A percentile compares a stretch with the other conserved stretches of the same genome.
phyloP scores from a whole-genome alignment of 352 stramenopile species.

The Globisporangium echinulatum region DNA sequence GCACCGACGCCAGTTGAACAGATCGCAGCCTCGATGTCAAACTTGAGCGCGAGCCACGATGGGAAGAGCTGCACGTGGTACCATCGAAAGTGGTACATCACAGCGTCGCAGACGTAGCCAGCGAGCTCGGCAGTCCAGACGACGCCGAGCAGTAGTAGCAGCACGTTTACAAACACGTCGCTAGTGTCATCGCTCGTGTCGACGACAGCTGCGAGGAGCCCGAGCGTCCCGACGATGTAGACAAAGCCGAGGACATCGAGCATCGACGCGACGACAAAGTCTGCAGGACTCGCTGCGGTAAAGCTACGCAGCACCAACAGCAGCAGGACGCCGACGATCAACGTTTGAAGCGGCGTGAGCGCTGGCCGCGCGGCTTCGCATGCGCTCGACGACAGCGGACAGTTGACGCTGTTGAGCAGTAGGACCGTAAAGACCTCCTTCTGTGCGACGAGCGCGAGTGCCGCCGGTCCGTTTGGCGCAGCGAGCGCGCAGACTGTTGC shows the following conservation, averaged over 20 bases:
- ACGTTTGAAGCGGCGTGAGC: constrained; percentile 29
- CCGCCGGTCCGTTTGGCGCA: constrained; percentile 20
- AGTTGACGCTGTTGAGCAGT: constrained; percentile 35
- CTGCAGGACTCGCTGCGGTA: constrained; percentile 20
- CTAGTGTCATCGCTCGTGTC: constrained; percentile 26
- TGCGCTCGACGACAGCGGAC: constrained; percentile 16
- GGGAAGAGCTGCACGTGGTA: constrained; percentile 36
- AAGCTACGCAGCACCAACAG: constrained; percentile 24
- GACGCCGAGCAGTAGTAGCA: constrained; percentile 34
- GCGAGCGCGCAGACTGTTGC: constrained; percentile 24
- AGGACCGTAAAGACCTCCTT: constrained; percentile 33
- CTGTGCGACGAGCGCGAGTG: constrained; percentile 29
- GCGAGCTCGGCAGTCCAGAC: constrained; percentile 42
- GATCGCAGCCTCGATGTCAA: constrained; percentile 41
- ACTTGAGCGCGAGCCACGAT: constrained; percentile 29
- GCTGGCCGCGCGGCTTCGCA: constrained; percentile 13
- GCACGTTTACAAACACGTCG: constrained; percentile 26
- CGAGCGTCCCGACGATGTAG: constrained; percentile 27
- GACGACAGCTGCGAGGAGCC: constrained; percentile 32
- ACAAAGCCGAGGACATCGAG: constrained; percentile 35
- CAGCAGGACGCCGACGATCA: constrained; percentile 23
- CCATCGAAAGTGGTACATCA: constrained; percentile 53
- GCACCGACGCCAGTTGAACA: constrained; percentile 31
- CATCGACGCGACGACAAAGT: constrained; percentile 25
- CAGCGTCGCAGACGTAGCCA: constrained; percentile 36